These are phyloP conservation scores for Verruconis gallopava DNA, from an alignment of 2,329 filamentous ascomycete genomes.

Conservation along the genomic window DNA sequence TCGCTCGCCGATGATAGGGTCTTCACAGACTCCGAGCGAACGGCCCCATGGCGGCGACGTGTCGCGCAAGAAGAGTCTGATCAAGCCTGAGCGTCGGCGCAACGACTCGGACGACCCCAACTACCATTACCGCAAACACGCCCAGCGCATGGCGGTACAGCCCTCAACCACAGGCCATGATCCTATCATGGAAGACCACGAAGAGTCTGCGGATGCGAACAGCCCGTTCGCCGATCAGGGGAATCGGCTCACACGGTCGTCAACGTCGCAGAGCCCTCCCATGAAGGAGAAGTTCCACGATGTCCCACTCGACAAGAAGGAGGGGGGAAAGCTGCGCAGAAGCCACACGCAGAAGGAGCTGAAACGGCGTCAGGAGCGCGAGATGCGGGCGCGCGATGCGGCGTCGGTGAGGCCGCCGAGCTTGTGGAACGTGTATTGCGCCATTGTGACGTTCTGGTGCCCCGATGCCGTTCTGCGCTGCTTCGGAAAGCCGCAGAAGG, in stretches of 20 bases:
- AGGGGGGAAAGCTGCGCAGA: conserved; percentile 32
- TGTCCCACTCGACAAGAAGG: not conserved
- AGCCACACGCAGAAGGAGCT: conserved; percentile 53
- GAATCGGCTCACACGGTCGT: conserved; percentile 24
- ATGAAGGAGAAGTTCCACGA: conserved; percentile 9
- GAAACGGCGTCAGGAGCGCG: conserved; percentile 45
- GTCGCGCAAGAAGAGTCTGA: conserved; percentile 70
- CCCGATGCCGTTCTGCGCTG: conserved; percentile 74
- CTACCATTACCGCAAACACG: conserved; percentile 91
- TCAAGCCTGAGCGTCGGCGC: conserved; percentile 76
- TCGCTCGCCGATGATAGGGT: conserved; percentile 39
- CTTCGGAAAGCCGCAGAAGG: conserved; percentile 73
- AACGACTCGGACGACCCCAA: conserved; percentile 83
- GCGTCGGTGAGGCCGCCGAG: conserved; percentile 65
- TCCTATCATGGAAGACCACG: conserved; percentile 62
- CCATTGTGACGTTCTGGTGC: conserved; percentile 86
- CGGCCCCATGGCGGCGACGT: conserved; percentile 33
- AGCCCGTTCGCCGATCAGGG: conserved; percentile 29
- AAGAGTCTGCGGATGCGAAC: conserved; percentile 50
- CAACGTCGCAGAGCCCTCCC: conserved; percentile 22
- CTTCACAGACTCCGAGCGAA: conserved; percentile 15
- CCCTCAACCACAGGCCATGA: conserved; percentile 91
- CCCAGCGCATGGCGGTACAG: conserved; percentile 78
- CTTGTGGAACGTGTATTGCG: conserved; percentile 91
- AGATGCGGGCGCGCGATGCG: conserved; percentile 45